Conservation (phyloP, 805 yeast genomes). For the Pichia cephalocereana region DNA sequence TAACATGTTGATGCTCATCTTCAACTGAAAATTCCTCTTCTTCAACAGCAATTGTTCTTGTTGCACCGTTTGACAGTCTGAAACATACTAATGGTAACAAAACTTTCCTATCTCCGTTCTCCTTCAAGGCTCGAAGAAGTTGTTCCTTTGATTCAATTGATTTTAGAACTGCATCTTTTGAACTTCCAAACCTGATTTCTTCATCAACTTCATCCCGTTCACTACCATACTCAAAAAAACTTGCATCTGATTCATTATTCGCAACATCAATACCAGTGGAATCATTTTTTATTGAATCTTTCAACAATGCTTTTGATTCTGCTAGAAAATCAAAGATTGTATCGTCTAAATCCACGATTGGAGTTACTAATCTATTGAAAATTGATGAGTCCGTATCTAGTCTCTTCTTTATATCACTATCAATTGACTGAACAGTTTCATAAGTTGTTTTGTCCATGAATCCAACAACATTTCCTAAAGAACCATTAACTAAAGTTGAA, state of each 20-base stretch:
- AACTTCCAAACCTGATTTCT: background rate
- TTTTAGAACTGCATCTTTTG: background rate
- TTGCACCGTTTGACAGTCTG: slow-evolving; percentile 56
- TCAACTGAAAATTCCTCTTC: slow-evolving; percentile 78
- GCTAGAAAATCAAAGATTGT: slow-evolving; percentile 7
- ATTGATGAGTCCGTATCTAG: no score
- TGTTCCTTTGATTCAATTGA: background rate
- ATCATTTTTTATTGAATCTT: background rate
- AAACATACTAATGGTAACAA: slow-evolving; percentile 71
- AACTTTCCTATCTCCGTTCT: background rate
- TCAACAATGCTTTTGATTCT: background rate
- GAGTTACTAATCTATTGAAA: background rate
- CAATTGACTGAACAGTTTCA: background rate
- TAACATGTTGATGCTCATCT: slow-evolving; percentile 57
- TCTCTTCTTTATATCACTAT: slow-evolving; percentile 14
- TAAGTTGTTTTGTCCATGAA: slow-evolving; percentile 42
- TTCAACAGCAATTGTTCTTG: slow-evolving; percentile 68
- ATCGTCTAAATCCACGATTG: background rate
- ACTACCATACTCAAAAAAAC: background rate
- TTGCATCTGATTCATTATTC: background rate
- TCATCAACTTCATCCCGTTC: background rate
- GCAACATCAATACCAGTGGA: background rate
- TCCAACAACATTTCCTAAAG: slow-evolving; percentile 53
- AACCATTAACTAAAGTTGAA: slow-evolving; percentile 66
- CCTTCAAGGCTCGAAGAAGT: slow-evolving; percentile 1